These are phyloP conservation scores for Physcomitrellopsis africana DNA, from an alignment of 225 moss, liverwort and hornwort species.

Conservation along the genomic window DNA sequence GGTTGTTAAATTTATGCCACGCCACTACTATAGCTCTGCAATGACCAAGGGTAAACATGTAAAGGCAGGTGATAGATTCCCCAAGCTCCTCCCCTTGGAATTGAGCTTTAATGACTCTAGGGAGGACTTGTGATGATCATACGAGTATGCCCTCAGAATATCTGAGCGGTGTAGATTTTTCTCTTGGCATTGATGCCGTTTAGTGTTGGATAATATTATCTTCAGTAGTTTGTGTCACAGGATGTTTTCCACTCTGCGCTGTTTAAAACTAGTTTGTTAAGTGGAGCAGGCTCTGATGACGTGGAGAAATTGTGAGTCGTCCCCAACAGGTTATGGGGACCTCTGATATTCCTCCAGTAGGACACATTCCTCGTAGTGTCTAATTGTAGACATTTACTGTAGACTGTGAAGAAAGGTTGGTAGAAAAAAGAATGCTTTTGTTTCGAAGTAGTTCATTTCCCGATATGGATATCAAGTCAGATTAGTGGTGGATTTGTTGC, in stretches of 20 bases:
- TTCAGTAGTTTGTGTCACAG: constrained; percentile 25
- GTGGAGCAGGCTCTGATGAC: not conserved
- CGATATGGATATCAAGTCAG: constrained; percentile 30
- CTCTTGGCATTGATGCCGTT: constrained; percentile 28
- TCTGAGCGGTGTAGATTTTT: constrained; percentile 11
- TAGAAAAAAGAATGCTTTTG: constrained; percentile 14
- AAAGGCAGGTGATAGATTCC: constrained; percentile 37
- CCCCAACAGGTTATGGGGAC: constrained; percentile 6
- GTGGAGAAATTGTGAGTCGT: not conserved
- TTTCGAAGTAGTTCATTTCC: constrained; percentile 19
- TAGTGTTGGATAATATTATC: constrained; percentile 16
- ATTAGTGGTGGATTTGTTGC: constrained; percentile 18
- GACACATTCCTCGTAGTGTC: constrained; percentile 23
- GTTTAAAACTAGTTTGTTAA: not conserved
- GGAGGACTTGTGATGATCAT: not conserved
- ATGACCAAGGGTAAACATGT: constrained; percentile 26
- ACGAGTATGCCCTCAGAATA: not conserved
- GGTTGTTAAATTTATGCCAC: constrained; percentile 38
- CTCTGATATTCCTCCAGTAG: constrained; percentile 12
- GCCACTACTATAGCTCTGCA: constrained; percentile 25
- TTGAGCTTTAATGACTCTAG: not conserved
- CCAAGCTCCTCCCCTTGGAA: constrained; percentile 25
- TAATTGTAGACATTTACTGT: constrained; percentile 22
- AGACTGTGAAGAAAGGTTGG: constrained; percentile 19
- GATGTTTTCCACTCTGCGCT: constrained; percentile 6